Evolutionary conservation across 1,284 basidiomycete genomes (phyloP), one percentile per base, ranked within the genome.

Genomic region (Microbotryum violaceum): DNA sequence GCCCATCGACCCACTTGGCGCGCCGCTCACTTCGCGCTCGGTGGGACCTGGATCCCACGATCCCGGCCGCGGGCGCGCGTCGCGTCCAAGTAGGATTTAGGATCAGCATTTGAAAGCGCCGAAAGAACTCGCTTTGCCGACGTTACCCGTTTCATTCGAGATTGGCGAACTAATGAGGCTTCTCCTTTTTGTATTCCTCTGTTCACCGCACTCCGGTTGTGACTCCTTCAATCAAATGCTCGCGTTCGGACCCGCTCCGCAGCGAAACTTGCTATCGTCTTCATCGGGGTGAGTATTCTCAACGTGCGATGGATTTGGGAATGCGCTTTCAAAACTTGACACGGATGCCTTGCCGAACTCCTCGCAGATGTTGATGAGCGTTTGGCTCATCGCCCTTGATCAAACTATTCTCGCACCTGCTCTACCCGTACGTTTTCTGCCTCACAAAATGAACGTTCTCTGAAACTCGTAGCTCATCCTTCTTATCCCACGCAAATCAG

Each of bases 331-430:
- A n/a, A 16, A 3, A n/a, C 18, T 9, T 10, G 12, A 7, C 18
- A 31, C 6, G 10, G 18, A 6, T n/a, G 16, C 1, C 21, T n/a
- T 33, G 23, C 37, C 12, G 2, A 23, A 20, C n/a, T 31, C 23
- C 20, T 60, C 10, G 45, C 37, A n/a, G 21, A 44, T 27, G 51
- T n/a, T 29, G 20, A 14, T 45, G 20, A 58, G 33, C 45, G 54
- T 77, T 20, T 75, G 76, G 50, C 72, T 77, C 57, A 74, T 66
- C 47, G 71, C 73, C 3, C 62, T 73, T 10, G 76, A 77, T 65
- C 76, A 78, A 69, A 76, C 77, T 16, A 78, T 78, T 64, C 73
- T 79, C 68, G 75, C 77, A 0, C 77, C 76, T 5, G 75, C 75
- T 21, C 75, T 75, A 21, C 75, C 74, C 3, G 60, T 49, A 12